phyloP scores from a whole-genome alignment of 2,329 filamentous ascomycete species.

The Pseudogymnoascus sp. region DNA sequence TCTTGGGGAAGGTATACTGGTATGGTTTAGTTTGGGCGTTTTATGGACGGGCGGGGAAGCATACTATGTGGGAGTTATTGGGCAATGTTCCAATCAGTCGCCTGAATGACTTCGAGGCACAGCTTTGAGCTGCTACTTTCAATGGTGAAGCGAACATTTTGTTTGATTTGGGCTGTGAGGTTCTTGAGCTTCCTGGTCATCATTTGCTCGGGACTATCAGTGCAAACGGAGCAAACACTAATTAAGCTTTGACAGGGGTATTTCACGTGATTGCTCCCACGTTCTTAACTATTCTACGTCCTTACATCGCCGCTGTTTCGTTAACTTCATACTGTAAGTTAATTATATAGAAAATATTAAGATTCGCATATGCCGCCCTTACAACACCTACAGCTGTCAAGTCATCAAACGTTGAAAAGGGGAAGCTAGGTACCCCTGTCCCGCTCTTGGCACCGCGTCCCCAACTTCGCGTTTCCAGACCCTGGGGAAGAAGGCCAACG shows the following conservation, averaged over 20 bases:
- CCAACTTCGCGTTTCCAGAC: conserved; percentile 8
- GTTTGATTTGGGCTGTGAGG: neutral
- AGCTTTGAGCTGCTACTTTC: neutral
- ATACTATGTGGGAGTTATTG: conserved; percentile 47
- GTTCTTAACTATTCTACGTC: neutral
- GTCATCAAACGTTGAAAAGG: conserved; percentile 4
- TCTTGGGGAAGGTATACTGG: conserved; percentile 51
- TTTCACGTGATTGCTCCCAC: neutral
- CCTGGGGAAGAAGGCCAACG: conserved; percentile 1
- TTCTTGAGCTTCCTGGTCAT: neutral
- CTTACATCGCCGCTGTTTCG: neutral
- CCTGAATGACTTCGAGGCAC: neutral
- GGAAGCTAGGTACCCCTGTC: conserved; percentile 10
- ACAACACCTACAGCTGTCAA: neutral
- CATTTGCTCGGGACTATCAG: neutral
- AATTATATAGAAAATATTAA: neutral
- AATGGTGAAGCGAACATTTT: conserved; percentile 3
- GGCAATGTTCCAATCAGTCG: conserved; percentile 33
- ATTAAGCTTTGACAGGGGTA: neutral
- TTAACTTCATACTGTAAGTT: neutral
- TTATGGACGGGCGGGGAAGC: conserved; percentile 20
- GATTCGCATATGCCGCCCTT: neutral
- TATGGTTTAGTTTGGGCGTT: conserved; percentile 14
- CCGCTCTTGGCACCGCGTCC: conserved; percentile 8
- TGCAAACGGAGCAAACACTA: conserved; percentile 8